A percentile compares a stretch with the other conserved stretches of the same genome.
phyloP scores from a whole-genome alignment of 345 rosid genomes.

The Ricinus communis region DNA sequence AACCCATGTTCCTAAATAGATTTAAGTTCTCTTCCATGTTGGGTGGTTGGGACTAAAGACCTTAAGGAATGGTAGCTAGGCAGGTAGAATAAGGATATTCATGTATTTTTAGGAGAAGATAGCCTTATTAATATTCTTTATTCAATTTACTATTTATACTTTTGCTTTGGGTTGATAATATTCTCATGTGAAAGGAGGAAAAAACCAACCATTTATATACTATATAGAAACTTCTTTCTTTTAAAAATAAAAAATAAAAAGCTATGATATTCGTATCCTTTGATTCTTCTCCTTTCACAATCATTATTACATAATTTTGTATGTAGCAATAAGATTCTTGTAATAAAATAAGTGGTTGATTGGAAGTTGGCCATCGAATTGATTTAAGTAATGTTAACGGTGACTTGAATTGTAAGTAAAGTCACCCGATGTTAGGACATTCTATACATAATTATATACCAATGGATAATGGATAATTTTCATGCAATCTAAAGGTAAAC shows the following conservation, averaged over 20 bases:
- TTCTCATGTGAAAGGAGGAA: background rate
- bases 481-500: too few species aligned
- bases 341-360: too few species aligned
- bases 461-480: too few species aligned
- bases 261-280: background rate
- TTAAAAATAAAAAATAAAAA: background rate
- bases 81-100: background rate
- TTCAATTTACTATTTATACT: background rate
- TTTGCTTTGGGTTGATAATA: background rate
- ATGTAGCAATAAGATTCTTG: background rate
- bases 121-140: background rate
- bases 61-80: background rate
- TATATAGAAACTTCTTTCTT: background rate
- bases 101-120: background rate
- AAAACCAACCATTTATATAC: background rate
- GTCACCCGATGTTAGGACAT: too few species aligned
- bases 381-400: too few species aligned
- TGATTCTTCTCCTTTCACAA: background rate
- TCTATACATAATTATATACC: too few species aligned
- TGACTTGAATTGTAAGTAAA: too few species aligned
- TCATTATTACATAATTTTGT: background rate
- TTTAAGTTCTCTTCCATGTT: conserved; percentile 12
- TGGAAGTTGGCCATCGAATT: too few species aligned
- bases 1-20: conserved; percentile 13
- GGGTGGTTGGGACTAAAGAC: conserved; percentile 20